phyloP scores from a whole-genome alignment of 768 basidiomycete genomes.

The Chlorophyllum brunneum region DNA sequence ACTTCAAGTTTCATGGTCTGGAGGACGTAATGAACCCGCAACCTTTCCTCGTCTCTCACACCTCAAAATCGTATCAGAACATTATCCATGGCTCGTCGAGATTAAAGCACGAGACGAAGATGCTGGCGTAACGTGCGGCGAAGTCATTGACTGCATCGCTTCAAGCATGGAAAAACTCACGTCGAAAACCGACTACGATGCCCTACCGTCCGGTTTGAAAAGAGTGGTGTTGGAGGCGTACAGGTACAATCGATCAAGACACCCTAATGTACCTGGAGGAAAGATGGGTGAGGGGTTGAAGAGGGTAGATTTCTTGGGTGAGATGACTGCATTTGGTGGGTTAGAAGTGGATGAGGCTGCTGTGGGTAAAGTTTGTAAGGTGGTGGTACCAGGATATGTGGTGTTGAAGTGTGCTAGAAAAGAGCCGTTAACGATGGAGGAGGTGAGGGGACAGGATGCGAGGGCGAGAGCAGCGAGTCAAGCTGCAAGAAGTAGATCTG shows the following conservation, averaged over 20 bases:
- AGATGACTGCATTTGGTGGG: slow-evolving; percentile 61
- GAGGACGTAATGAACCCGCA: slow-evolving; percentile 65
- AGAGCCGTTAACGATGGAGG: slow-evolving; percentile 46
- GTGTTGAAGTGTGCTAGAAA: slow-evolving; percentile 49
- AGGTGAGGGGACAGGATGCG: slow-evolving; percentile 44
- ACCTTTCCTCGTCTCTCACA: slow-evolving; percentile 63
- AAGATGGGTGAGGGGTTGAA: slow-evolving; percentile 58
- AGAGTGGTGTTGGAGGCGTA: slow-evolving; percentile 50
- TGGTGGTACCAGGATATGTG: slow-evolving; percentile 53
- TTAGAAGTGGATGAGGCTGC: slow-evolving; percentile 41
- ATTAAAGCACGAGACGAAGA: slow-evolving; percentile 57
- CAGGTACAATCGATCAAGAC: slow-evolving; percentile 61
- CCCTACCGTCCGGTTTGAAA: slow-evolving; percentile 30
- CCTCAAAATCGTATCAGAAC: slow-evolving; percentile 52
- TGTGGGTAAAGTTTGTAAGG: slow-evolving; percentile 42
- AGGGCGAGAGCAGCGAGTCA: slow-evolving; percentile 24
- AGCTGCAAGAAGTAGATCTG: slow-evolving; percentile 1
- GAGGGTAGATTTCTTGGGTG: slow-evolving; percentile 63
- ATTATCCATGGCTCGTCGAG: slow-evolving; percentile 78
- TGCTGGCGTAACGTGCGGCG: slow-evolving; percentile 67
- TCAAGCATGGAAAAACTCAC: slow-evolving; percentile 47
- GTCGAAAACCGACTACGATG: slow-evolving; percentile 48
- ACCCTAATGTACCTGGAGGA: slow-evolving; percentile 66
- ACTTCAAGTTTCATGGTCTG: slow-evolving; percentile 58
- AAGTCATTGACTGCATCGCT: slow-evolving; percentile 59